Percentiles rank a stretch among this genome's conserved stretches.
Evolutionary conservation across 2,329 filamentous ascomycete species (phyloP).

Genomic region (Ascochyta lentis): DNA sequence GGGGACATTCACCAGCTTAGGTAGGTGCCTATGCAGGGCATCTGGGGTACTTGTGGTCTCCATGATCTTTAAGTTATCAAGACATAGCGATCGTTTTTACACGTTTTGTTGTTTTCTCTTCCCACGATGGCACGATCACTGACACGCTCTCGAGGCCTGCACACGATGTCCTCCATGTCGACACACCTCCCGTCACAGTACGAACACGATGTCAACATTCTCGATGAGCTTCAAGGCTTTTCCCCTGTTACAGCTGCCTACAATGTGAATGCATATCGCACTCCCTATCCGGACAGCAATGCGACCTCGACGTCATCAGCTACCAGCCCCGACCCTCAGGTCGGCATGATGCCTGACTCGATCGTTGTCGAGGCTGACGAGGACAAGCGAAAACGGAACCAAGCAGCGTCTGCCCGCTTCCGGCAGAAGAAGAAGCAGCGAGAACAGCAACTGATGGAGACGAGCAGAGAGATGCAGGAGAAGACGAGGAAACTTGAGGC

Average conservation of each 20-base stretch:
- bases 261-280: slow-evolving; percentile 34
- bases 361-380: slow-evolving; percentile 69
- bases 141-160: slow-evolving; percentile 37
- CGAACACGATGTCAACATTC: slow-evolving; percentile 33
- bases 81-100: neutral
- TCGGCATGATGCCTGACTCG: slow-evolving; percentile 28
- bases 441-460: slow-evolving; percentile 72
- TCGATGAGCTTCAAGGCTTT: slow-evolving; percentile 42
- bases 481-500: slow-evolving; percentile 76
- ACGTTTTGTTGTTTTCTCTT: slow-evolving; percentile 9
- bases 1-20: slow-evolving; percentile 23
- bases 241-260: slow-evolving; percentile 37
- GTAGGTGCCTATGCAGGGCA: slow-evolving; percentile 28
- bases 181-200: slow-evolving; percentile 32
- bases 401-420: slow-evolving; percentile 86
- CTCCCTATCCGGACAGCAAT: slow-evolving; percentile 44
- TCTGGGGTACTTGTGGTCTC: neutral
- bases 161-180: slow-evolving; percentile 39
- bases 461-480: slow-evolving; percentile 74
- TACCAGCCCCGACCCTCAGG: slow-evolving; percentile 30
- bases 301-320: slow-evolving; percentile 38
- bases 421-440: slow-evolving; percentile 96
- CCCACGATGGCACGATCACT: slow-evolving; percentile 26
- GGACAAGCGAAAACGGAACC: slow-evolving; percentile 88
- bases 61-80: slow-evolving; percentile 6